Evolutionary conservation across 345 rosid genomes (phyloP), one percentile per base, ranked within the genome.

Genomic region (Geranium brycei): DNA sequence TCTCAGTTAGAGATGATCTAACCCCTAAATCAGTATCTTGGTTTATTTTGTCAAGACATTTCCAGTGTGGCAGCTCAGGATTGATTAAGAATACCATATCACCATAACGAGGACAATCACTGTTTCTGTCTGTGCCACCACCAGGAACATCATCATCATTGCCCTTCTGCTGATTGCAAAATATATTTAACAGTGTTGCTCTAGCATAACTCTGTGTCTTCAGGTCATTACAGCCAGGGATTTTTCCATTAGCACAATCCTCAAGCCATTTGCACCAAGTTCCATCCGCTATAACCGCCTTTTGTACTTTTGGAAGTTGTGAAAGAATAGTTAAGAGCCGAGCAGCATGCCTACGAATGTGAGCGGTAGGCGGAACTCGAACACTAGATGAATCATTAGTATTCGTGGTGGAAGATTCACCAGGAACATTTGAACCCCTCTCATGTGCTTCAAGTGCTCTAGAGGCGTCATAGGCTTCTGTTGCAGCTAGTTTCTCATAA

Each of bases 401-500:
- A 74, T 72, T 73, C 61, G 79, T 58, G 63, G 70, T 53, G 51
- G 85, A 66, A 18, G 85, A 77, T 67, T 80, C 89, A 57, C 79
- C 73, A 67, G 65, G 57, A 71, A 58, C 70, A 75, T 72, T 77
- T 69, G 83, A 64, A 70, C 64, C 73, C 59, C 69, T 75, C 71
- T 82, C 89, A 60, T 70, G 85, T 17, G 85, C 78, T 73, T 87
- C 89, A 31, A 78, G 75, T 59, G 76, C 78, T 72, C 91, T 78
- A 63, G 96, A 90, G 17, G 99, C 99, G 72, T 87, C 95, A 80
- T 93, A 93, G 69, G 91, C 90, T 78, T 93, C 97, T 62, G 75
- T 72, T 31, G 95, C 97, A 38, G 96, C 88, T 41, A 93, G 82
- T 74, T 82, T 90, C 80, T 93, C 99, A 77, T 81, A 90, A 82